These are phyloP conservation scores for Debaryomyces robertsiae DNA, from an alignment of 1,139 yeast species.

Conservation along the genomic window DNA sequence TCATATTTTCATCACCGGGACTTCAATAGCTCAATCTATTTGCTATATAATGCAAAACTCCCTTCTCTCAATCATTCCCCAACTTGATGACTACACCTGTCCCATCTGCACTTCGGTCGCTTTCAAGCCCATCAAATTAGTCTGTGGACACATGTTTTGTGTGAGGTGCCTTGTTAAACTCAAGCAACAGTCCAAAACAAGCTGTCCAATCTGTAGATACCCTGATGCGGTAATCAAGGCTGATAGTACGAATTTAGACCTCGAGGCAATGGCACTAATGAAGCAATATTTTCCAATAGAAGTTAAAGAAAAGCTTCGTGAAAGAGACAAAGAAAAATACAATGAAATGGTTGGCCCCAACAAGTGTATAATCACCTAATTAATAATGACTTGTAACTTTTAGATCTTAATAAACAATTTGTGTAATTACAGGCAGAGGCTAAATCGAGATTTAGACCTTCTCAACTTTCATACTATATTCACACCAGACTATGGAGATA, in stretches of 20 bases:
- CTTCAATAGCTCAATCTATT: conserved; percentile 56
- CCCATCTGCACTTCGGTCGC: conserved; percentile 73
- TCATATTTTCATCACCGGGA: conserved; percentile 48
- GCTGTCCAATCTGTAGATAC: conserved; percentile 68
- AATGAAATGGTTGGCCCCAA: conserved; percentile 26
- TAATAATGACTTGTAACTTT: neutral
- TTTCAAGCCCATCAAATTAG: conserved; percentile 65
- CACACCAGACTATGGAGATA: conserved; percentile 24
- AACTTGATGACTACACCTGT: conserved; percentile 72
- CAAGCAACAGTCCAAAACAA: conserved; percentile 56
- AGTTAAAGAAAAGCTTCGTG: conserved; percentile 60
- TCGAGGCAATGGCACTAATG: conserved; percentile 54
- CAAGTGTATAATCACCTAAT: conserved; percentile 16
- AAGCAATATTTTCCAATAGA: conserved; percentile 66
- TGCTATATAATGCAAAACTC: conserved; percentile 59
- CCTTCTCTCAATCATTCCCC: conserved; percentile 62
- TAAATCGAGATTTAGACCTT: too few relatives aligned
- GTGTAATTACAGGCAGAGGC: neutral
- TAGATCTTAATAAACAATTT: neutral
- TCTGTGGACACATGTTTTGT: conserved; percentile 70
- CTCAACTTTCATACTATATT: neutral
- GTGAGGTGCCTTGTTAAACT: conserved; percentile 69
- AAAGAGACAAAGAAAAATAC: conserved; percentile 58
- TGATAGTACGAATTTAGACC: conserved; percentile 61
- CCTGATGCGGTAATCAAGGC: conserved; percentile 57